phyloP scores from a whole-genome alignment of 495 filamentous ascomycete species.

The Hypomontagnella submonticulosa region DNA sequence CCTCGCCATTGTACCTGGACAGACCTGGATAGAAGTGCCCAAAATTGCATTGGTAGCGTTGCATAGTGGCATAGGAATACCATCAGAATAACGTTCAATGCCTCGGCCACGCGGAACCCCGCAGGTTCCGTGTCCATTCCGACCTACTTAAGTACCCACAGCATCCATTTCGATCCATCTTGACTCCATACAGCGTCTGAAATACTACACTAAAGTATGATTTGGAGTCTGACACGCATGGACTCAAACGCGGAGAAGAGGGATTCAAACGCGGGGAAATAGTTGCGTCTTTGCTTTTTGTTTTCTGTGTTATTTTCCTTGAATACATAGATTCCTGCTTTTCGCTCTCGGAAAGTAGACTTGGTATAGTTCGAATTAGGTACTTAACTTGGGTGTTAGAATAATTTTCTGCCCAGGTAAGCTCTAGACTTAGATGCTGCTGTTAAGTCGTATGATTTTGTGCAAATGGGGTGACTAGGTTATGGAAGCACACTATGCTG shows the following conservation, averaged over 20 bases:
- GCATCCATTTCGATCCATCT: background rate
- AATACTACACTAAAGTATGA: too few relatives aligned
- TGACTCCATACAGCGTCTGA: too few relatives aligned
- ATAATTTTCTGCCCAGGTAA: background rate
- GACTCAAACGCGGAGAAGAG: background rate
- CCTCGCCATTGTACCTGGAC: too few relatives aligned
- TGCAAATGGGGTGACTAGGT: background rate
- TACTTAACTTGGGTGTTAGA: background rate
- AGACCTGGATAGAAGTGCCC: background rate
- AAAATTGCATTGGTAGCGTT: slow-evolving; percentile 21
- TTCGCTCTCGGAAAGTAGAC: background rate
- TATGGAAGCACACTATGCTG: slow-evolving; percentile 2
- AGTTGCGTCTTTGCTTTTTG: background rate
- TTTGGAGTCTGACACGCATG: background rate
- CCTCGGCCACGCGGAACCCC: slow-evolving; percentile 42
- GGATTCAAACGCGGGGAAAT: slow-evolving; percentile 28
- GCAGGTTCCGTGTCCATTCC: slow-evolving; percentile 17
- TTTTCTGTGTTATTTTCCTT: background rate
- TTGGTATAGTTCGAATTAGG: background rate
- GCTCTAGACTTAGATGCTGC: background rate
- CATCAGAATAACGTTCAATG: slow-evolving; percentile 29
- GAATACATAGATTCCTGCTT: background rate
- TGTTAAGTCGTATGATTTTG: slow-evolving; percentile 5
- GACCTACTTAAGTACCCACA: background rate
- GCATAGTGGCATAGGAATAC: slow-evolving; percentile 4